Evolutionary conservation across 179 eudicot genomes (phyloP).

Genomic region (Heliamphora pulchella): DNA sequence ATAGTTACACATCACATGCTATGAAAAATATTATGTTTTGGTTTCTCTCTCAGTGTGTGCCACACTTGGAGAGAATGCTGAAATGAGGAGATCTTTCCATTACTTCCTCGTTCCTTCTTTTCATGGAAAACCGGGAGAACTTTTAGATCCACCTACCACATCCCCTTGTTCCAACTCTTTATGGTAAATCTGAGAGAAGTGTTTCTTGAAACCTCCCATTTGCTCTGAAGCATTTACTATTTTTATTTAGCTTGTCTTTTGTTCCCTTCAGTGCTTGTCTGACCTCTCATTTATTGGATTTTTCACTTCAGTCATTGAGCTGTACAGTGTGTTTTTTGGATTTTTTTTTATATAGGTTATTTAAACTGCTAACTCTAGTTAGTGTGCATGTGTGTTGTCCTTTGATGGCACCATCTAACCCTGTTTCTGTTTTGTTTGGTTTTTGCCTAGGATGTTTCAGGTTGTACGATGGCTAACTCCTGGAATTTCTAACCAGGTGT

Average conservation of each 20-base stretch:
- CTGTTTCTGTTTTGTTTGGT: neutral
- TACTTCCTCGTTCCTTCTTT: neutral
- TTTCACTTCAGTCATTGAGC: neutral
- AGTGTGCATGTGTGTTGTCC: neutral
- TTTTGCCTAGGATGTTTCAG: constrained; percentile 12
- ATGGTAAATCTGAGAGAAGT: neutral
- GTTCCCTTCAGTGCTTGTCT: neutral
- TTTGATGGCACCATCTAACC: neutral
- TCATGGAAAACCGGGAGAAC: neutral
- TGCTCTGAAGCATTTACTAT: neutral
- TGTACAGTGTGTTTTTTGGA: neutral
- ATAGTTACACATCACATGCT: neutral
- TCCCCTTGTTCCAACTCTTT: neutral
- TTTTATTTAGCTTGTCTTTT: neutral
- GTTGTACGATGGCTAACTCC: constrained; percentile 15
- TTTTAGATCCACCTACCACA: neutral
- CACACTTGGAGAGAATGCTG: neutral
- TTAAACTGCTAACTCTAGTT: neutral
- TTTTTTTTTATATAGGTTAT: neutral
- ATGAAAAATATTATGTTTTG: neutral
- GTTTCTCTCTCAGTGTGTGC: neutral
- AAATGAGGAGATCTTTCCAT: neutral
- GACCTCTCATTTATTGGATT: neutral
- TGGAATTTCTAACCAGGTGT: constrained; percentile 21
- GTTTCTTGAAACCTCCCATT: neutral